phyloP scores from a whole-genome alignment of 805 yeast species.

The Wilhelminamyces savonicus region DNA sequence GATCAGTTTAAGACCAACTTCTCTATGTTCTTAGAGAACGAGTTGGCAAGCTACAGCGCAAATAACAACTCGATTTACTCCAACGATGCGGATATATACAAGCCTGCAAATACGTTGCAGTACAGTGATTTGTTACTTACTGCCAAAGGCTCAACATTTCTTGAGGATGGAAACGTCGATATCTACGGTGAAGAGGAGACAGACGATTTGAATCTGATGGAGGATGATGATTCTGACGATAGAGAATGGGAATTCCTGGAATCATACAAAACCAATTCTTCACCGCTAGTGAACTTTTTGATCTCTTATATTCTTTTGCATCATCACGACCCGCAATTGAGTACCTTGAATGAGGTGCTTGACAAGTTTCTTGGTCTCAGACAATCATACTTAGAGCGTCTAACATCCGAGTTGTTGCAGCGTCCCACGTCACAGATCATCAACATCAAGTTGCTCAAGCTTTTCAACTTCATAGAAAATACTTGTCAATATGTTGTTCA shows the following conservation, averaged over 20 bases:
- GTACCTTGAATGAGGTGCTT: slow-evolving; percentile 13
- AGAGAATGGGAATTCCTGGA: slow-evolving; percentile 4
- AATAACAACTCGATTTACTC: slow-evolving; percentile 7
- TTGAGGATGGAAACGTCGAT: background rate
- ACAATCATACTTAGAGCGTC: slow-evolving; percentile 8
- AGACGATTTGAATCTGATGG: slow-evolving; percentile 1
- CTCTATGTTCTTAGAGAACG: slow-evolving; percentile 15
- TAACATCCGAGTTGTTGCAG: too few relatives aligned
- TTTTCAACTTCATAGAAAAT: slow-evolving; percentile 28
- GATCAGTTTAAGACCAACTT: slow-evolving; percentile 16
- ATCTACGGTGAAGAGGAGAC: background rate
- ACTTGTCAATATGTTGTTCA: slow-evolving; percentile 20
- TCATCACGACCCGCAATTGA: slow-evolving; percentile 7
- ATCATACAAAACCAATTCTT: slow-evolving; percentile 7
- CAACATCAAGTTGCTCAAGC: slow-evolving; percentile 19
- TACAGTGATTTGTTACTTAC: too few relatives aligned
- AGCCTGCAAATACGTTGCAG: too few relatives aligned
- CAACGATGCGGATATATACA: too few relatives aligned
- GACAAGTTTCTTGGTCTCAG: slow-evolving; percentile 20
- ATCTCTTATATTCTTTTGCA: slow-evolving; percentile 25
- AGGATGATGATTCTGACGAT: slow-evolving; percentile 3
- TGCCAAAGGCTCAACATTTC: background rate
- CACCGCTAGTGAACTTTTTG: slow-evolving; percentile 26
- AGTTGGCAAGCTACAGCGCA: slow-evolving; percentile 17
- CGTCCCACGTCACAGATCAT: too few relatives aligned